These are phyloP conservation scores for Leishmania braziliensis DNA, from an alignment of 208 protist species.

Conservation along the genomic window DNA sequence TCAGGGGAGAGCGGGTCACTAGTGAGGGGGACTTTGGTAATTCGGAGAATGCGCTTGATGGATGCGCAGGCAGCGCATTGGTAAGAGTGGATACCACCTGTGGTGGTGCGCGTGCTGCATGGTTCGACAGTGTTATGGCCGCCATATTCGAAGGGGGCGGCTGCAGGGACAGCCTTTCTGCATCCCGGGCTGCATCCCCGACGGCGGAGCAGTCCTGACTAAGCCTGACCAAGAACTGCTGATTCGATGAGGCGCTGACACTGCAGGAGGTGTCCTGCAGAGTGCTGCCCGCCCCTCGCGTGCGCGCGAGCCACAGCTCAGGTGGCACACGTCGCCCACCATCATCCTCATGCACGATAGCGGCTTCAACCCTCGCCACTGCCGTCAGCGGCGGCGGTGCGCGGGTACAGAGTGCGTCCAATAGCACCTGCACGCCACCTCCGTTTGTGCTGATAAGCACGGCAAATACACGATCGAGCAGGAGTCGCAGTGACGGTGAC, in stretches of 20 bases:
- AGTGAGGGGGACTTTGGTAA: not conserved
- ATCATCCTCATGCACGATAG: constrained; percentile 25
- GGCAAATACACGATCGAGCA: constrained; percentile 40
- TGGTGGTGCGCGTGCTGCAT: not conserved
- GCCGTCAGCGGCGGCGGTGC: constrained; percentile 12
- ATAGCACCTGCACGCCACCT: constrained; percentile 28
- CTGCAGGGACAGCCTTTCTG: not conserved
- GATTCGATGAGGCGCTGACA: constrained; percentile 6
- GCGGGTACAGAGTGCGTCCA: constrained; percentile 47
- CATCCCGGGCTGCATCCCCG: not conserved
- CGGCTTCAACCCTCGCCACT: constrained; percentile 5
- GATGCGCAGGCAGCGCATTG: not conserved
- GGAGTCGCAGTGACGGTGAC: constrained; percentile 9
- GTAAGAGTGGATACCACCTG: not conserved
- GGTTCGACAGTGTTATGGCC: not conserved
- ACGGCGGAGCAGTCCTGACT: not conserved
- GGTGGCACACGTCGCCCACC: constrained; percentile 16
- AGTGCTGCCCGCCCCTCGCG: not conserved
- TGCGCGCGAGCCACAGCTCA: constrained; percentile 10
- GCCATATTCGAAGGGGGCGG: not conserved
- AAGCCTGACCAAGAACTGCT: constrained; percentile 10
- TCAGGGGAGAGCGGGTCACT: constrained; percentile 6
- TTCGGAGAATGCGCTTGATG: not conserved
- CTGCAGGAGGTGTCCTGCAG: not conserved
- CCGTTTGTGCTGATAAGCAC: constrained; percentile 43